phyloP scores from a whole-genome alignment of 805 yeast species.

The Saccharomyces jurei region DNA sequence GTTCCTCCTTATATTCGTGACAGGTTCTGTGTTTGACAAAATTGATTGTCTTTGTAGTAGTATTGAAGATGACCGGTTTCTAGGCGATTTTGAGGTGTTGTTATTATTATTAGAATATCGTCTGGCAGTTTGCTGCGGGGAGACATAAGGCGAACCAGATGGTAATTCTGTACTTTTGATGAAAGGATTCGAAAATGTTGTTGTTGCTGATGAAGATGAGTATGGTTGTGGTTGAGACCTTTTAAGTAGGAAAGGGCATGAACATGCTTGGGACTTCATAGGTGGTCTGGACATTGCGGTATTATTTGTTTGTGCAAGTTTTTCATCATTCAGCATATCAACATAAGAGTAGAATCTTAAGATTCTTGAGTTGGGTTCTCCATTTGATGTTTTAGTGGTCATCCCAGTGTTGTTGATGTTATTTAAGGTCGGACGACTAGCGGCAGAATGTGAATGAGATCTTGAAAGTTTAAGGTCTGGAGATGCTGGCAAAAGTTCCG shows the following conservation, averaged over 20 bases:
- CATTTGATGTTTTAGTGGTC: background rate
- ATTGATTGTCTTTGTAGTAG: background rate
- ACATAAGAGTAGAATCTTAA: slow-evolving; percentile 66
- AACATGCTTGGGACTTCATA: slow-evolving; percentile 7
- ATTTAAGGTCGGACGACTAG: slow-evolving; percentile 14
- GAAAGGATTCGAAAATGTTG: slow-evolving; percentile 20
- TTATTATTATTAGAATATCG: slow-evolving; percentile 8
- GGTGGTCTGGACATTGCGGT: slow-evolving; percentile 50
- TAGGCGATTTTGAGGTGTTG: slow-evolving; percentile 16
- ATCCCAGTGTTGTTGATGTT: slow-evolving; percentile 1
- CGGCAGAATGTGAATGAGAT: slow-evolving; percentile 7
- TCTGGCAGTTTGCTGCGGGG: slow-evolving; percentile 6
- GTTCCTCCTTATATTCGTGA: background rate
- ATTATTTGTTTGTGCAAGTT: slow-evolving; percentile 41
- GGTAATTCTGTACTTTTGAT: slow-evolving; percentile 6
- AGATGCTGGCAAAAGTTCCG: slow-evolving; percentile 8
- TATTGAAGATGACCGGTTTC: background rate
- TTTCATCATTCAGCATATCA: slow-evolving; percentile 63
- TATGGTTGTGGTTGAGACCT: slow-evolving; percentile 3
- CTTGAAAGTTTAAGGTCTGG: slow-evolving; percentile 4
- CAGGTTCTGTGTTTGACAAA: background rate
- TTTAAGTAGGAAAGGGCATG: slow-evolving; percentile 1
- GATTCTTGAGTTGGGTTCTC: slow-evolving; percentile 16
- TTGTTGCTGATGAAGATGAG: slow-evolving; percentile 11
- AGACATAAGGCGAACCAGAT: slow-evolving; percentile 4